Base-by-base conservation (phyloP, 306 rosid species). In the Oxytropis ochrocephala region DNA sequence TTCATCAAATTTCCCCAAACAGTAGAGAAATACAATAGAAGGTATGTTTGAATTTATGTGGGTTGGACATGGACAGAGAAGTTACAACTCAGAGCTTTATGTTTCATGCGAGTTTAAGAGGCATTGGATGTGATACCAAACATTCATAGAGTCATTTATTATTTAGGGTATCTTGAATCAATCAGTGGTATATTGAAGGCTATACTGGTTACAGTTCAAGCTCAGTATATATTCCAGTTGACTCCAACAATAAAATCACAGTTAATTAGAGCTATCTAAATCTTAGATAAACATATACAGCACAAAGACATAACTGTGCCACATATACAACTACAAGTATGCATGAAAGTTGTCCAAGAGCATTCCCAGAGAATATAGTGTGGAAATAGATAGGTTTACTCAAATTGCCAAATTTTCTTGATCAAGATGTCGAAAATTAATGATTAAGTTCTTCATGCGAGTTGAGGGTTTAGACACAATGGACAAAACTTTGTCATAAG, bases 401-500 rank as follows among this genome's bases (percentile, higher is more conserved):
- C 33, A 46, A 46, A 63, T 5, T 12, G 27, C 27, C 78, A 48
- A 70, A 53, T 33, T 66, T 66, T 44, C 44, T 61, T 21, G 55
- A 67, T 53, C 32, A 61, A 67, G 50, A 27, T 71, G 41, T 3
- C 47, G 57, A 24, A 35, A 54, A 74, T 35, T 75, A 49, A 43
- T 44, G 71, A 61, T 57, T 8, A 46, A 50, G 49, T 53, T 57
- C 56, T 61, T 76, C 47, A 18, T 29, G 43, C 3, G 29, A 33
- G 56, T 55, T 44, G 51, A 43, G 19, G 59, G 24, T 51, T 27
- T 60, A 76, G 10, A 52, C 38, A 21, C 47, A 46, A 11, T 13
- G 49, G 42, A 68, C 32, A 13, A 73, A 69, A 56, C 44, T 56
- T 46, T 59, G 42, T 54, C 52, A 62, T 51, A 53, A 51, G 69